Percentiles rank a stretch among this genome's conserved stretches.
These are phyloP conservation scores for Liriodendron chinense DNA, from an alignment of 164 flowering plant species.

Conservation along the genomic window DNA sequence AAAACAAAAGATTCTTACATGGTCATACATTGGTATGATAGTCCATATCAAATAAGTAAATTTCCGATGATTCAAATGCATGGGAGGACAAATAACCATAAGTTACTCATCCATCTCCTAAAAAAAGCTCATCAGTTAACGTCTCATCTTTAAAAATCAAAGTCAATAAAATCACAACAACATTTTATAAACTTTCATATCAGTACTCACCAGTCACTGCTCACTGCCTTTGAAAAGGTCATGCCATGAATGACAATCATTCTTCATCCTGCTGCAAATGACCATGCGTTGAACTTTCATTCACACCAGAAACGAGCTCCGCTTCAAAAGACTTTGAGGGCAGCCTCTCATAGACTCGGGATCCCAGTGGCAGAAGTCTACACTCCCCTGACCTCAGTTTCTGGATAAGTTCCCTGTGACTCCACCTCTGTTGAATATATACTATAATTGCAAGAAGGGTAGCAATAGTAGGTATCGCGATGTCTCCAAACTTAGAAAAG, in stretches of 20 bases:
- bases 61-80: not conserved
- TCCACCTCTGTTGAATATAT: conserved; percentile 78
- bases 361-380: conserved; percentile 54
- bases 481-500: conserved; percentile 68
- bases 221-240: not conserved
- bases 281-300: conserved; percentile 12
- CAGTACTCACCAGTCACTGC: not conserved
- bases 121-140: not conserved
- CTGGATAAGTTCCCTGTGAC: conserved; percentile 48
- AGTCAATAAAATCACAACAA: not conserved
- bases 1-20: too few species aligned
- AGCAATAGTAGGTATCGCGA: conserved; percentile 57
- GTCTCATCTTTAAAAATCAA: not conserved
- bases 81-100: not conserved
- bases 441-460: conserved; percentile 45
- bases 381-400: conserved; percentile 29
- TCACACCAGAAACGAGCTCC: conserved; percentile 60
- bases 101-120: not conserved
- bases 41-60: not conserved
- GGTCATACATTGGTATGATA: too few species aligned
- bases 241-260: not conserved
- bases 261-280: conserved; percentile 21
- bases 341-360: conserved; percentile 63
- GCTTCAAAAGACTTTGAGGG: conserved; percentile 60
- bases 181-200: not conserved